Evolutionary conservation across 2,329 filamentous ascomycete species (phyloP), one percentile per base, ranked within the genome.

Genomic region (Gaeumannomyces tritici): DNA sequence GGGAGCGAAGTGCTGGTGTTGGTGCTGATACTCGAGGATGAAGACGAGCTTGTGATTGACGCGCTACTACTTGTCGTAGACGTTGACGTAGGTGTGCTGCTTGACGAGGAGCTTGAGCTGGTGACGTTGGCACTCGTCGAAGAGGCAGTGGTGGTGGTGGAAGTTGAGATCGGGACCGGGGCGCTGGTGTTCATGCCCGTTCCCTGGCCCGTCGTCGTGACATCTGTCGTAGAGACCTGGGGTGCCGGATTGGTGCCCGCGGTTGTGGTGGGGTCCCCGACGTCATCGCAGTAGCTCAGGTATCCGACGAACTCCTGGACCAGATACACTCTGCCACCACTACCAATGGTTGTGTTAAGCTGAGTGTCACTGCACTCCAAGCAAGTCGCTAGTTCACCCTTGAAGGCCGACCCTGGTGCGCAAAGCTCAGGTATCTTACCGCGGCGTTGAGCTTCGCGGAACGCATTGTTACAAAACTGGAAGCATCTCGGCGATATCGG

Each of bases 341-440:
- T 70, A 1, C 71, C 55, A 63, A 73, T 74, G 5, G 63, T 61
- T 12, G 67, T 62, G 4, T 64, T 65, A 0, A 62, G 64, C 54
- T 76, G 67, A 0, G 24, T 64, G 0, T 24, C 21, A 58, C 83
- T 73, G 65, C 84, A 87, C 0, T 4, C 5, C 0, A 67, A 28
- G 70, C 85, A 88, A 0, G 62, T 56, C 0, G 60, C 21, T 13
- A 77, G 72, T 27, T 69, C 69, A 0, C 61, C 57, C 3, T 59
- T 57, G 71, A 85, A 88, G 0, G 70, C 63, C 0, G 81, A 83
- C 8, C 60, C 70, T 0, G 60, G 0, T 0, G 61, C 66, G 69
- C 86, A 88, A 1, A 88, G 77, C 0, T 57, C 66, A 0, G 74
- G 64, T 0, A 69, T 70, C 68, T 84, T 83, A 29, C 86, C 86